Base-by-base conservation (phyloP, 805 yeast genomes). In the Starmerella floricola region DNA sequence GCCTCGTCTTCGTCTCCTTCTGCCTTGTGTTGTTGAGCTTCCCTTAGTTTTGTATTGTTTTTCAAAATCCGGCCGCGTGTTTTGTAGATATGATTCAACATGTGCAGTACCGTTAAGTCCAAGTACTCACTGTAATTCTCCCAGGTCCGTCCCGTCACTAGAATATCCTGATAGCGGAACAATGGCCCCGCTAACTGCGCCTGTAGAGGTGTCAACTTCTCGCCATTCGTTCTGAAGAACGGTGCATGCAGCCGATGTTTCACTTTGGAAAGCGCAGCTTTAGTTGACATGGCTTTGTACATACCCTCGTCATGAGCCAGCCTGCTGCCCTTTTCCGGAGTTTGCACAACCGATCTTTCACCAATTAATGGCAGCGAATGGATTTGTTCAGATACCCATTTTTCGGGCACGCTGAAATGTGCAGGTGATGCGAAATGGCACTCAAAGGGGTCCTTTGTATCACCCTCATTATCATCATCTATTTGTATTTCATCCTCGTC, bases 21-120 rank as follows among this genome's bases (percentile, higher is more conserved):
- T 32, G 19, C 17, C 36, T 24, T 23, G 26, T 23, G 6, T 23
- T 23, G 26, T 10, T 23, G 26, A 5, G 23, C 27, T 15, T 37
- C 47, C 16, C 28, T 38, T 17, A 78, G 50, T 51, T 74, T 75
- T 38, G 73, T 71, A 51, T 79, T 85, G 62, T 91, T 79, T 57
- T 80, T 81, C 52, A 88, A 53, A 15, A 88, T 72, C n/a, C 77
- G 64, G 60, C 86, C 96, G 55, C 95, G 72, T 0, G 96, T 84
- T 61, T 87, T 86, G 62, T 67, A 73, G 26, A 91, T 63, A 59
- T 88, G 98, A 55, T 91, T 88, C 41, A 86, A 58, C 4, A 73
- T 71, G 62, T 88, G 98, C 46, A 82, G 56, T 0, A 69, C 58
- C 60, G 82, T 82, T 28, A 82, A 59, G 46, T 73, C 74, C 55